Evolutionary conservation across 2,329 filamentous ascomycete genomes (phyloP), one percentile per base, ranked within the genome.

Genomic region (Talaromyces rugulosus): DNA sequence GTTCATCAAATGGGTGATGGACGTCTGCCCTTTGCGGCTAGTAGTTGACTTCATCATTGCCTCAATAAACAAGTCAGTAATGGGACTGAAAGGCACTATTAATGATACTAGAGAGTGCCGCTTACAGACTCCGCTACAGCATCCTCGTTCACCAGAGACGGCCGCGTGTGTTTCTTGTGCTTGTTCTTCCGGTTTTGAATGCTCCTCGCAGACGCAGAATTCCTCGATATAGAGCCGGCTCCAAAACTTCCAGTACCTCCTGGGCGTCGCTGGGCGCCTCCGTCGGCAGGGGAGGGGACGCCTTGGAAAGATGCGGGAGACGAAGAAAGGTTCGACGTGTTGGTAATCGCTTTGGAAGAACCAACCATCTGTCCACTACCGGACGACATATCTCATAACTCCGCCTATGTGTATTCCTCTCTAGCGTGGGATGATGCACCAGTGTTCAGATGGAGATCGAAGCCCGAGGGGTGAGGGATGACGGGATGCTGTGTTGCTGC

Each of bases 1-100:
- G 80, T 94, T 94, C 83, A 99, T 90, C 62, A 99, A 80, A 77
- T 99, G 95, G 47, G 95, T 98, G 73, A 99, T 99, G 71, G 91
- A 96, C 59, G 92, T 97, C 77, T 97, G 94, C 59, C 95, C 95
- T 70, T 95, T 91, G 63, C 95, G 89, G 69, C 87, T 87, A 68
- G 80, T 87, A 64, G 84, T 82, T 59, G 85, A 84, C 73, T 79
- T 83, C 84, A 87, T 89, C 77, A 82, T 83, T 77, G 82, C 82
- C 85, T 62, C 14, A 16, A 51, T 5, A 23, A 56, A 67, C 23
- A 40, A 59, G 54, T 58, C 23, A 59, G 60, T 23, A 23, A 11
- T 16, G 52, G 27, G 27, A 23, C 56, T 44, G 8, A 34, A 23
- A 55, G 5, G 5, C 11, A 2, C n/a, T 6, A 7, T 11, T 27